phyloP scores from a whole-genome alignment of 108 stramenopile genomes.

The Stephanodiscus triporus region DNA sequence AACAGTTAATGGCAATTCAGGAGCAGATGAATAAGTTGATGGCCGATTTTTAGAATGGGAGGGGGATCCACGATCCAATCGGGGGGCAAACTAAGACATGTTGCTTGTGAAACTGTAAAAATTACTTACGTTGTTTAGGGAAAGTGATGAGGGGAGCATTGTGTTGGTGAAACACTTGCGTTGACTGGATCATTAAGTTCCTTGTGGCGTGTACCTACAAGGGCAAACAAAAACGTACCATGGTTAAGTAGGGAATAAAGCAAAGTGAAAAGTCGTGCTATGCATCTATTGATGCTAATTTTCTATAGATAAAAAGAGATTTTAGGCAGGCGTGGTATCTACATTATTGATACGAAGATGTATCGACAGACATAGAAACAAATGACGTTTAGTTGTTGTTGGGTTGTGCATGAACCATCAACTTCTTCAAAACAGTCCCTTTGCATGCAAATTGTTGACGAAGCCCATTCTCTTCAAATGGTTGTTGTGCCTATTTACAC shows the following conservation, averaged over 20 bases:
- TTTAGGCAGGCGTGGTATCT: too few species aligned
- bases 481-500: conserved; percentile 67
- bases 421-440: conserved; percentile 70
- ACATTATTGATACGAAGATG: too few species aligned
- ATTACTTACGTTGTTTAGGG: too few species aligned
- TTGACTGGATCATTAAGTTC: not conserved
- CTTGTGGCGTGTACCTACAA: conserved; percentile 3
- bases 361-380: too few species aligned
- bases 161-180: not conserved
- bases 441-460: conserved; percentile 84
- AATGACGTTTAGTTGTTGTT: too few species aligned
- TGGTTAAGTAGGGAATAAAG: too few species aligned
- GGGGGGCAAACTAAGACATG: not conserved
- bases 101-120: too few species aligned
- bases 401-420: not conserved
- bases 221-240: not conserved
- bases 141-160: too few species aligned
- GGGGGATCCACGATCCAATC: too few species aligned
- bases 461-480: conserved; percentile 74
- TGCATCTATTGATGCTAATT: too few species aligned
- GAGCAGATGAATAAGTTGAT: conserved; percentile 82
- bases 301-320: too few species aligned
- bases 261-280: not conserved
- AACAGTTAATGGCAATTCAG: conserved; percentile 70
- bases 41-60: conserved; percentile 53